phyloP scores from a whole-genome alignment of 768 basidiomycete species.

The Auricularia cornea region DNA sequence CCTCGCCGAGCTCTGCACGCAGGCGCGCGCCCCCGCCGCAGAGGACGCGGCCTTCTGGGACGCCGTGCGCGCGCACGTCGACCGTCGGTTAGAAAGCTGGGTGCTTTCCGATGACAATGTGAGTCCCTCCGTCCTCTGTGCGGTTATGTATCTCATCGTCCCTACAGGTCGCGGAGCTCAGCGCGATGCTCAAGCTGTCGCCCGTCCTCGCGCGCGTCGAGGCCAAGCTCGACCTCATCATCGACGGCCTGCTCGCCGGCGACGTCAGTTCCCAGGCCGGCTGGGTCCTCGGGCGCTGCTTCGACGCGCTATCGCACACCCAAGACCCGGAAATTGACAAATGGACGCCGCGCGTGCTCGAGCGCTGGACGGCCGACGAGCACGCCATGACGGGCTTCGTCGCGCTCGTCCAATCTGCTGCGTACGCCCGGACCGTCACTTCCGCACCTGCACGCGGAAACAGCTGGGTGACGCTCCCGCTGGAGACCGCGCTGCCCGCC shows the following conservation, averaged over 20 bases:
- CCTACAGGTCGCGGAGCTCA: conserved; percentile 41
- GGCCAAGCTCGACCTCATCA: conserved; percentile 29
- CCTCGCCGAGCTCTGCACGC: conserved; percentile 29
- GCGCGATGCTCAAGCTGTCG: conserved; percentile 47
- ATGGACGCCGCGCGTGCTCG: too few relatives aligned
- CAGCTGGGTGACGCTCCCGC: neutral
- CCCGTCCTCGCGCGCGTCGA: conserved; percentile 41
- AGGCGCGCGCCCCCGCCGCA: neutral
- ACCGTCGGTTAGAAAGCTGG: conserved; percentile 34
- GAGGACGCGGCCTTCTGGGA: neutral
- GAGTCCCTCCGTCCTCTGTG: too few relatives aligned
- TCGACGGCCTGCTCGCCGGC: conserved; percentile 32
- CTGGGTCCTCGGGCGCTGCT: too few relatives aligned
- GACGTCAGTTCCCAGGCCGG: neutral
- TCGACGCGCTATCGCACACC: too few relatives aligned
- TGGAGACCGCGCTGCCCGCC: conserved; percentile 31
- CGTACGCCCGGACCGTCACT: too few relatives aligned
- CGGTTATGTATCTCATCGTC: too few relatives aligned
- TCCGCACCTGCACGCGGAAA: neutral
- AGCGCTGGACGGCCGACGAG: neutral
- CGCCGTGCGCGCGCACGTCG: conserved; percentile 34
- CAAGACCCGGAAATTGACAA: too few relatives aligned
- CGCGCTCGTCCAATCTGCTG: neutral
- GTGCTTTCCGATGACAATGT: conserved; percentile 29
- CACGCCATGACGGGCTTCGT: conserved; percentile 44